These are phyloP conservation scores for Salix caprea DNA, from an alignment of 345 rosid genomes.

Conservation along the genomic window DNA sequence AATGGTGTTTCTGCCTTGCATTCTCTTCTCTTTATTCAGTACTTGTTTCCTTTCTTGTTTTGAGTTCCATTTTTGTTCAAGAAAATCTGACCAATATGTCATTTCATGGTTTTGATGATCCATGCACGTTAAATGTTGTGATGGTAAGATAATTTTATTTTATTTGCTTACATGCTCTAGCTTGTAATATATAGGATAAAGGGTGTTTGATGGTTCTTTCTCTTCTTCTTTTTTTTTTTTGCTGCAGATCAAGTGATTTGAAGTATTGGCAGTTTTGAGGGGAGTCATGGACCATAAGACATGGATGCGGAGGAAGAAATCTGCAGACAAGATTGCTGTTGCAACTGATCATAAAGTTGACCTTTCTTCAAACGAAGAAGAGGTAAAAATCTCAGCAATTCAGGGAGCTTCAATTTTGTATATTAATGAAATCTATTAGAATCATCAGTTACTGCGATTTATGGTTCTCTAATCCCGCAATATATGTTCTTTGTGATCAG, in stretches of 20 bases:
- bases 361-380: slow-evolving; percentile 37
- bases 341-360: slow-evolving; percentile 33
- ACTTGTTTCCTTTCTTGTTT: too few species aligned
- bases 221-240: not conserved
- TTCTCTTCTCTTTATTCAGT: not conserved
- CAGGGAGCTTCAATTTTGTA: not conserved
- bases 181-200: not conserved
- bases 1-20: not conserved
- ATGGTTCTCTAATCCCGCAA: not conserved
- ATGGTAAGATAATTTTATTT: not conserved
- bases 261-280: slow-evolving; percentile 1
- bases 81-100: not conserved
- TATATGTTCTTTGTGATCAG: not conserved
- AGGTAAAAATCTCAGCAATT: slow-evolving; percentile 35
- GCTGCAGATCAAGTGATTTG: slow-evolving; percentile 9
- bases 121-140: not conserved
- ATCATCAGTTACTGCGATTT: not conserved
- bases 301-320: slow-evolving; percentile 88
- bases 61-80: not conserved
- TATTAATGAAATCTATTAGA: not conserved
- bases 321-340: slow-evolving; percentile 48
- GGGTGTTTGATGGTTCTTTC: not conserved
- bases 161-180: not conserved
- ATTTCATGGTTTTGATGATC: not conserved
- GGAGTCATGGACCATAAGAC: slow-evolving; percentile 62